Evolutionary conservation across 2,329 filamentous ascomycete species (phyloP).

Genomic region (Thielaviopsis euricoi): DNA sequence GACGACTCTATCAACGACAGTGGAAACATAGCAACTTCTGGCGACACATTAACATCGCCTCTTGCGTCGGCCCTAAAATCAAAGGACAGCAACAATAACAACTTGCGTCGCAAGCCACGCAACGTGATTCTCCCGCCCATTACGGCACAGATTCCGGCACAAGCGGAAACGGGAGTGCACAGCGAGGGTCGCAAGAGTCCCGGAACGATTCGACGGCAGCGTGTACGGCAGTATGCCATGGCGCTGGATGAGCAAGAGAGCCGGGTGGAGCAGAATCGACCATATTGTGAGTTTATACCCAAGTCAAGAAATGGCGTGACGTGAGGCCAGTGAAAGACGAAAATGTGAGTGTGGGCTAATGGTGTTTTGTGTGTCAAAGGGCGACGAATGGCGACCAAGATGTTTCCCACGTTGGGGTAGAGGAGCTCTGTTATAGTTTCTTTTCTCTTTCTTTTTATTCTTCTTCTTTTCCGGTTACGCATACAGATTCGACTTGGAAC

Average conservation of each 20-base stretch:
- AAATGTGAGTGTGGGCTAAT: not conserved
- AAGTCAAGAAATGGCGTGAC: not conserved
- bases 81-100: not conserved
- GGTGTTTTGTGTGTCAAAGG: constrained; percentile 17
- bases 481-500: not conserved
- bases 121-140: not conserved
- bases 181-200: constrained; percentile 22
- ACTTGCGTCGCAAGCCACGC: not conserved
- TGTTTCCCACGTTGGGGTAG: constrained; percentile 25
- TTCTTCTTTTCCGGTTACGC: not conserved
- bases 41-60: no score
- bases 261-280: constrained; percentile 15
- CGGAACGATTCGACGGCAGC: constrained; percentile 27
- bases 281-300: constrained; percentile 22
- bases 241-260: constrained; percentile 26
- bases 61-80: not conserved
- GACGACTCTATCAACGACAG: not conserved
- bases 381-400: constrained; percentile 26
- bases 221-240: constrained; percentile 27
- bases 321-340: not conserved
- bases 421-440: constrained; percentile 1
- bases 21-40: no score
- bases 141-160: not conserved
- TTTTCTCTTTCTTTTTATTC: not conserved
- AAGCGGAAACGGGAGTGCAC: constrained; percentile 8